Evolutionary conservation across 1,139 yeast species (phyloP).

Genomic region (Yamadazyma diddensiae): DNA sequence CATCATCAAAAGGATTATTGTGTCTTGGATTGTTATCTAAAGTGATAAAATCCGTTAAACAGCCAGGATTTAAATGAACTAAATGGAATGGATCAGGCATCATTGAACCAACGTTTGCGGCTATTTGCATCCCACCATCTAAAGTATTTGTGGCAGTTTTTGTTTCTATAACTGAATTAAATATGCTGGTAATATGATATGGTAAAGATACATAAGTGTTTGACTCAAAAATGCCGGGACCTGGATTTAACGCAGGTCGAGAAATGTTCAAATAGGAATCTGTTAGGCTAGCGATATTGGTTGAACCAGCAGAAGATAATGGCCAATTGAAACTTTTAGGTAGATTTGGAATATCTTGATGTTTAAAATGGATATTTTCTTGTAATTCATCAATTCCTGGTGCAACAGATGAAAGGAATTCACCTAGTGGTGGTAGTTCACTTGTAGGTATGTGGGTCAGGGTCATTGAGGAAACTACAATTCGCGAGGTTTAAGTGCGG

Average conservation of each 20-base stretch:
- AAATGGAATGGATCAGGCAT: constrained; percentile 50
- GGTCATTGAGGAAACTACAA: constrained; percentile 14
- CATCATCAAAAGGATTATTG: constrained; percentile 7
- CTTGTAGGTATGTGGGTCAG: constrained; percentile 12
- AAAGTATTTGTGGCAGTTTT: constrained; percentile 27
- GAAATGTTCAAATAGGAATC: constrained; percentile 35
- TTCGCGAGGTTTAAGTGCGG: too few relatives aligned
- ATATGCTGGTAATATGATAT: constrained; percentile 34
- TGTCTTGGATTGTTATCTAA: constrained; percentile 13
- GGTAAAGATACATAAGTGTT: constrained; percentile 45
- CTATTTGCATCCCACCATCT: constrained; percentile 52
- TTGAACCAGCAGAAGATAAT: constrained; percentile 20
- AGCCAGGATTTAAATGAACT: constrained; percentile 56
- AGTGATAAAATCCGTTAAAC: constrained; percentile 32
- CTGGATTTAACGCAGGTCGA: constrained; percentile 31
- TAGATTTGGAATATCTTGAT: constrained; percentile 14
- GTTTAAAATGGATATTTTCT: constrained; percentile 31
- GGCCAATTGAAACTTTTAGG: constrained; percentile 31
- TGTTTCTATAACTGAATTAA: constrained; percentile 23
- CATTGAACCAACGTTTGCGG: constrained; percentile 54
- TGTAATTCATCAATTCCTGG: constrained; percentile 37
- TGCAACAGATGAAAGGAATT: constrained; percentile 36
- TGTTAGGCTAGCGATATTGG: constrained; percentile 20
- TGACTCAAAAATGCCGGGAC: constrained; percentile 28
- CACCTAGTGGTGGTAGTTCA: constrained; percentile 24